These are phyloP conservation scores for Xylaria grammica DNA, from an alignment of 495 filamentous ascomycete genomes.

Conservation along the genomic window DNA sequence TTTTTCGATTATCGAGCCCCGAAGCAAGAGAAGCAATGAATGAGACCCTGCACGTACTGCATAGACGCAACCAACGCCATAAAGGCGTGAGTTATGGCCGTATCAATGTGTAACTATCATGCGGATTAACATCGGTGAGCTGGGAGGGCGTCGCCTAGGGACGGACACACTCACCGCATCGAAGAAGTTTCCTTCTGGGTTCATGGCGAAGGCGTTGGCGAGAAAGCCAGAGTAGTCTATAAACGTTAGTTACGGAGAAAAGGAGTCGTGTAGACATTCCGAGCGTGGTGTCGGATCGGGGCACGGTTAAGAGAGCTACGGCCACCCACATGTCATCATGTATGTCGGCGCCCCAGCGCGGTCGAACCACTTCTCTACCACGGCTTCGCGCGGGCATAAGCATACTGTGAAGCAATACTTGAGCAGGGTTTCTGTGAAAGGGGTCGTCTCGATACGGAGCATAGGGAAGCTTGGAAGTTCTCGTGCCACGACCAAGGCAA, in stretches of 20 bases:
- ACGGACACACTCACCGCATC: conserved; percentile 28
- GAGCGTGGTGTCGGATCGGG: neutral
- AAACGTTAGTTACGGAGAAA: conserved; percentile 15
- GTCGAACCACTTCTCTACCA: conserved; percentile 38
- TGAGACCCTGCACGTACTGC: conserved; percentile 25
- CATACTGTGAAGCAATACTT: conserved; percentile 42
- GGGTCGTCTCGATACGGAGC: conserved; percentile 38
- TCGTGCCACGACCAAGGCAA: conserved; percentile 33
- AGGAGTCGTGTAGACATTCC: neutral
- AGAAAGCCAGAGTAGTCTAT: conserved; percentile 39
- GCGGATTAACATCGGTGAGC: neutral
- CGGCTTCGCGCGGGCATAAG: conserved; percentile 33
- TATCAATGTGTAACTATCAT: conserved; percentile 35
- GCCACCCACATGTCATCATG: conserved; percentile 34
- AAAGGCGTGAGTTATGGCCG: conserved; percentile 38
- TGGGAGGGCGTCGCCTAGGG: too few species aligned
- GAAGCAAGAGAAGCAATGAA: neutral
- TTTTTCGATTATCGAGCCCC: neutral
- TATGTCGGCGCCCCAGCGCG: conserved; percentile 34
- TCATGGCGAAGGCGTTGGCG: conserved; percentile 40
- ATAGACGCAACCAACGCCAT: conserved; percentile 39
- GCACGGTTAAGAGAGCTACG: neutral
- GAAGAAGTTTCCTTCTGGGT: conserved; percentile 39
- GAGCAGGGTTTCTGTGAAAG: conserved; percentile 34
- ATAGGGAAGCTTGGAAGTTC: conserved; percentile 38